Percentiles rank a stretch among this genome's conserved stretches.
Conservation (phyloP, 306 rosid species). For the Corylus americana region DNA sequence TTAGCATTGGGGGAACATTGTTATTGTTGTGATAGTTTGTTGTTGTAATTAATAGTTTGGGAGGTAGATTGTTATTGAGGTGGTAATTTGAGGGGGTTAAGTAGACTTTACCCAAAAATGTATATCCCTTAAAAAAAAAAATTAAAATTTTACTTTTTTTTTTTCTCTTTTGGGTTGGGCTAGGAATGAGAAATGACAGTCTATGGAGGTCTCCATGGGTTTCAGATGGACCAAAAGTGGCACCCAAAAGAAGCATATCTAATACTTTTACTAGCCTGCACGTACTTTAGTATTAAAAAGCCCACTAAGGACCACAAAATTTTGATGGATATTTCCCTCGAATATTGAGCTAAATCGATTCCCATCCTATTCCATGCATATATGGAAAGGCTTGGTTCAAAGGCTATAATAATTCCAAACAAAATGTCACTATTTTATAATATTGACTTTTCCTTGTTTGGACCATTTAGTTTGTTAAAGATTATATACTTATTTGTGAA, state of each 20-base stretch:
- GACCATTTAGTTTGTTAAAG: too few species aligned
- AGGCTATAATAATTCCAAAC: not conserved
- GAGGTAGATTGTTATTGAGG: too few species aligned
- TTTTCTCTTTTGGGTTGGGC: not conserved
- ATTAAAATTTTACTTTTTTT: too few species aligned
- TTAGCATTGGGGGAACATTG: too few species aligned
- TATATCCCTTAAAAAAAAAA: too few species aligned
- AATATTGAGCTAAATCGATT: conserved; percentile 26
- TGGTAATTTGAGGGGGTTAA: too few species aligned
- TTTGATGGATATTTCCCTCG: conserved; percentile 23
- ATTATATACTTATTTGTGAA: too few species aligned
- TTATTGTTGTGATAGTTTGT: too few species aligned
- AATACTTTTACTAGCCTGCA: conserved; percentile 29
- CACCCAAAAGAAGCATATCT: conserved; percentile 17
- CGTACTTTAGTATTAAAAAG: conserved; percentile 25
- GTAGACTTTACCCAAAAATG: too few species aligned
- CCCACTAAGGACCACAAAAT: conserved; percentile 33
- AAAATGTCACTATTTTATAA: not conserved
- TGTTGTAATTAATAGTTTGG: too few species aligned
- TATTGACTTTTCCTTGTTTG: not conserved
- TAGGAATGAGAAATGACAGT: not conserved
- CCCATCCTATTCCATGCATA: conserved; percentile 15
- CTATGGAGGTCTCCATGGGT: conserved; percentile 7
- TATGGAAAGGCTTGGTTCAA: not conserved
- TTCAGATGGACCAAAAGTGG: conserved; percentile 27